Evolutionary conservation across 75 land plant genomes (phyloP), one percentile per base, ranked within the genome.

Genomic region (Picea glauca): DNA sequence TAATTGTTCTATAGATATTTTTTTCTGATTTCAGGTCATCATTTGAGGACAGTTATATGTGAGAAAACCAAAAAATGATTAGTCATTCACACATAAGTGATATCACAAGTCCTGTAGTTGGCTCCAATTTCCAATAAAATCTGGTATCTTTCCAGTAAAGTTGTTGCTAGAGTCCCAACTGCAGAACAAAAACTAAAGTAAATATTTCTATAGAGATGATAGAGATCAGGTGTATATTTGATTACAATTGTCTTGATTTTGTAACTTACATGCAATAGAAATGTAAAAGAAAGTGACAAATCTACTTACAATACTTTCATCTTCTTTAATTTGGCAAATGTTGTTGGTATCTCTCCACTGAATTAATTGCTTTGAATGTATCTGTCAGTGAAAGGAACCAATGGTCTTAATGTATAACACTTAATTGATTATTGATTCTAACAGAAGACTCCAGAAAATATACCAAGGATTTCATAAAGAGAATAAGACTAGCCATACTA

Each of bases 101-200:
- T 62, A 79, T 70, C 33, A 87, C 88, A 87, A 58, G 32, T 60
- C 76, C 21, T 79, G 18, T n/a, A 87, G 82, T 9, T 74, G 58
- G 66, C 56, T 78, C 85, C 85, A 86, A 62, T 76, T 83, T 20
- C 75, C 66, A 11, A 83, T 79, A 50, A 86, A 74, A 35, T 76
- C 62, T 6, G 87, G 85, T 20, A 86, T 72, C 33, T 58, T 83
- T 43, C 88, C 88, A 26, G 77, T 62, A 30, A 86, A 76, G 35
- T 57, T 62, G 67, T 72, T 86, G 46, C 88, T 81, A 62, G 75
- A 75, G 20, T 81, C 80, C 46, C 85, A 13, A 58, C 88, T 86
- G 79, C 61, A 76, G 13, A 40, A 8, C 31, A 23, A 54, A 72
- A 0, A 13, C 3, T 26, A 26, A 31, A 15, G 14, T 67, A n/a